Base-by-base conservation (phyloP, 805 yeast genomes). In the Yarrowia divulgata region DNA sequence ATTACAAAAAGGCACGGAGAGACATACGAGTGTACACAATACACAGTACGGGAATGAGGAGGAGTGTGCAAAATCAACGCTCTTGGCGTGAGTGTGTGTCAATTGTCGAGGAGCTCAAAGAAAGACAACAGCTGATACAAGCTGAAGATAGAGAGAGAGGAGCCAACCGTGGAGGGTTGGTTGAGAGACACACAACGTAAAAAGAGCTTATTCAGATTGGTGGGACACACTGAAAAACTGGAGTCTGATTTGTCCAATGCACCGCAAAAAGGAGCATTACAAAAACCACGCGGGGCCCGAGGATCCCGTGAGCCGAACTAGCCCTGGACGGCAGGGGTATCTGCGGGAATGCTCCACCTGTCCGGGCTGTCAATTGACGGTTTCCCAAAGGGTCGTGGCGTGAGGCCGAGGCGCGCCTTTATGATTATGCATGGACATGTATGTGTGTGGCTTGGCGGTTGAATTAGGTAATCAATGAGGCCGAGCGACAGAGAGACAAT, bases 361-460 rank as follows among this genome's bases (percentile, higher is more conserved):
- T 23, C 29, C 29, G 23, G 7, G 23, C 23, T n/a, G 3, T 43
- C 46, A 29, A 29, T 48, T 29, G 54, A 48, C 54, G 19, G 29
- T 2, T n/a, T n/a, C 37, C 57, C 40, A 10, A n/a, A 13, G 1
- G 35, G 35, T 29, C 37, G n/a, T 50, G 40, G 34, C 43, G 32
- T 52, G 58, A 52, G 58, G 58, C 58, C 58, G 19, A 9, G 23
- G 18, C 43, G 32, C 58, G 58, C 43, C 13, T 34, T 52, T 35
- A 13, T 19, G 58, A 54, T 54, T 39, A 54, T 54, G 60, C 60
- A 54, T 39, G 60, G 43, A 3, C 58, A 35, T 52, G 58, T 52
- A 32, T n/a, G 55, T 16, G 39, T n/a, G 29, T 34, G 18, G 23
- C 57, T 50, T 50, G 57, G 58, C 60, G 45, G 2, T 18, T 39